Evolutionary conservation across 139 green algal genomes (phyloP).

Genomic region (Astrephomene gubernaculifera): DNA sequence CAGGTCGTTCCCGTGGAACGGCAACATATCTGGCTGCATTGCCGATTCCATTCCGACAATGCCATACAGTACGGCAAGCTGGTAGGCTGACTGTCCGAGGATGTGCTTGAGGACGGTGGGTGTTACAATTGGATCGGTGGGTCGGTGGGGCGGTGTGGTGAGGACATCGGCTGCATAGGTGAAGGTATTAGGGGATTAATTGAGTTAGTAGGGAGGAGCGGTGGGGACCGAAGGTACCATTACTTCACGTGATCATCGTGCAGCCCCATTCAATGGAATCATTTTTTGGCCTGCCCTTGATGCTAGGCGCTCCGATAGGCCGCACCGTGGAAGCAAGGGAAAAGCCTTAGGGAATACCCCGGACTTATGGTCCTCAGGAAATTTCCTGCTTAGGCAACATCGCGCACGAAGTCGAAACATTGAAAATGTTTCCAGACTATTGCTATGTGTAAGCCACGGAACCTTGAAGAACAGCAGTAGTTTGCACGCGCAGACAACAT

Average conservation of each 20-base stretch:
- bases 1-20: too few species aligned
- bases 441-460: too few species aligned
- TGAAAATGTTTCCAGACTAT: too few species aligned
- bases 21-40: slow-evolving; percentile 3
- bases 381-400: too few species aligned
- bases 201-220: too few species aligned
- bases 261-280: background rate
- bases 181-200: background rate
- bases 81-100: slow-evolving; percentile 76
- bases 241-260: too few species aligned
- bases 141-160: slow-evolving; percentile 69
- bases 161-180: slow-evolving; percentile 65
- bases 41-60: slow-evolving; percentile 75
- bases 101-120: slow-evolving; percentile 67
- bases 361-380: too few species aligned
- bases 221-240: too few species aligned
- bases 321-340: background rate
- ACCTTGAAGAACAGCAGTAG: too few species aligned
- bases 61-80: slow-evolving; percentile 78
- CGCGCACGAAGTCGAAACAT: too few species aligned
- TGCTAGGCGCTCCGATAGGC: background rate
- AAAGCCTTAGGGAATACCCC: background rate
- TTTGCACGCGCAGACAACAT: too few species aligned
- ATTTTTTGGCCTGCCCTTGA: background rate
- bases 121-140: slow-evolving; percentile 60